A percentile compares a stretch with the other conserved stretches of the same genome.
Conservation (phyloP, 345 rosid genomes). For the Geranium brycei region DNA sequence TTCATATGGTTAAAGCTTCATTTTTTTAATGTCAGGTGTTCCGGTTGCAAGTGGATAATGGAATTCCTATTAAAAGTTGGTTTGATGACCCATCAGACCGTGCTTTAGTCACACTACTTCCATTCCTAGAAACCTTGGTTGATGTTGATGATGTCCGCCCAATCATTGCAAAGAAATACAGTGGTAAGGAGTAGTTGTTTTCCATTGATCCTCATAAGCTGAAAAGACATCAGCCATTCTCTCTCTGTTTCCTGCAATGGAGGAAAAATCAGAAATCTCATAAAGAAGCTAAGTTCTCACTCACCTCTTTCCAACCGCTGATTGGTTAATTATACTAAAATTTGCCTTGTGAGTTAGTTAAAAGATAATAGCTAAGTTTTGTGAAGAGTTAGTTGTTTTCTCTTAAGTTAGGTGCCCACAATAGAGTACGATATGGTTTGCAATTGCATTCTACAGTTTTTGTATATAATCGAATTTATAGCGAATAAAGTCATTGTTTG, state of each 20-base stretch:
- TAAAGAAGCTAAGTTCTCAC: neutral
- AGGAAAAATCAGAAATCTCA: neutral
- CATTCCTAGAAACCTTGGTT: constrained; percentile 81
- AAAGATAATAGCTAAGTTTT: neutral
- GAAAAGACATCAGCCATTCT: neutral
- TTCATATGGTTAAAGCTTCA: constrained; percentile 1
- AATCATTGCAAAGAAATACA: constrained; percentile 71
- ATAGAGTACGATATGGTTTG: neutral
- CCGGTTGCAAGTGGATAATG: constrained; percentile 88
- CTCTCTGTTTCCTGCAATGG: neutral
- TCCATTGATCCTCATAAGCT: neutral
- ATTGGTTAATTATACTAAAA: neutral
- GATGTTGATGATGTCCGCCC: constrained; percentile 89
- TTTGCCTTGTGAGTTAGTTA: neutral
- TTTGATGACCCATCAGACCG: constrained; percentile 79
- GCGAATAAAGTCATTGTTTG: neutral
- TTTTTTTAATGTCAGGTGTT: constrained; percentile 50
- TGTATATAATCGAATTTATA: neutral
- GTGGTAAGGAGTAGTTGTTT: constrained; percentile 41
- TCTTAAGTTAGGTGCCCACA: neutral
- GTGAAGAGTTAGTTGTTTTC: neutral
- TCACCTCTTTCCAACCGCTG: neutral
- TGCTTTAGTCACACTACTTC: constrained; percentile 66
- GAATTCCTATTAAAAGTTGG: constrained; percentile 97
- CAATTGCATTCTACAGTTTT: neutral